A percentile compares a stretch with the other conserved stretches of the same genome.
Conservation (phyloP, 768 basidiomycete species). For the Chalciporus pseudorubinellus region DNA sequence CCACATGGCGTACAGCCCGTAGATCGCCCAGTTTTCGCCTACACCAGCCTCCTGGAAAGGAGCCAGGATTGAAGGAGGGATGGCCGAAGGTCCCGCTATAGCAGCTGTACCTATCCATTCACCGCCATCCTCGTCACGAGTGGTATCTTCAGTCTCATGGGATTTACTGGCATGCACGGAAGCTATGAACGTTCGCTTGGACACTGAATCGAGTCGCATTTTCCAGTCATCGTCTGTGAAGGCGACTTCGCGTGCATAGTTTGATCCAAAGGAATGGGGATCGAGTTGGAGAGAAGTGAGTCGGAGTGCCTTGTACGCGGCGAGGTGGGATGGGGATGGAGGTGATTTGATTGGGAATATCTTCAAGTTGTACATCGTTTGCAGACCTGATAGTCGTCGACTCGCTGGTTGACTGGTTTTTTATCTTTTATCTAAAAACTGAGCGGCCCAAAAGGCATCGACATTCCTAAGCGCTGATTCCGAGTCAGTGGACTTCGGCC, state of each 20-base stretch:
- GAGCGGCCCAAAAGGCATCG: no score
- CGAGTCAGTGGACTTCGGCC: no score
- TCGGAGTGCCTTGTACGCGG: constrained; percentile 18
- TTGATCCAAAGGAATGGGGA: constrained; percentile 21
- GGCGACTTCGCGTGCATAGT: constrained; percentile 20
- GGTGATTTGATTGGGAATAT: constrained; percentile 15
- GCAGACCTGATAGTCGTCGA: no score
- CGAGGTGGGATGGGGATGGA: constrained; percentile 24
- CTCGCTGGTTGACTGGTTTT: not conserved
- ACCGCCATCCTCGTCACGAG: not conserved
- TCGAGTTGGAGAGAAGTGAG: constrained; percentile 23
- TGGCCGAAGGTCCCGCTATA: constrained; percentile 14
- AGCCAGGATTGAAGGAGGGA: constrained; percentile 1
- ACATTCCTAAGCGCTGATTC: no score
- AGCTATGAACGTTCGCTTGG: constrained; percentile 16
- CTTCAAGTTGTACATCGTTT: constrained; percentile 10
- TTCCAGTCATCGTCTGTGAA: constrained; percentile 23
- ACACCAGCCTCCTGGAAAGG: constrained; percentile 15
- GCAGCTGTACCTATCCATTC: constrained; percentile 23
- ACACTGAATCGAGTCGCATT: constrained; percentile 15
- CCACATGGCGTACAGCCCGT: constrained; percentile 27
- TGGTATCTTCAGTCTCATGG: not conserved
- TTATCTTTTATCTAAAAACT: no score
- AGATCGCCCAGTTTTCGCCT: constrained; percentile 16
- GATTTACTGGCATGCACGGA: not conserved